These are phyloP conservation scores for Botrytis pseudocinerea DNA, from an alignment of 2,329 filamentous ascomycete species.

Conservation along the genomic window DNA sequence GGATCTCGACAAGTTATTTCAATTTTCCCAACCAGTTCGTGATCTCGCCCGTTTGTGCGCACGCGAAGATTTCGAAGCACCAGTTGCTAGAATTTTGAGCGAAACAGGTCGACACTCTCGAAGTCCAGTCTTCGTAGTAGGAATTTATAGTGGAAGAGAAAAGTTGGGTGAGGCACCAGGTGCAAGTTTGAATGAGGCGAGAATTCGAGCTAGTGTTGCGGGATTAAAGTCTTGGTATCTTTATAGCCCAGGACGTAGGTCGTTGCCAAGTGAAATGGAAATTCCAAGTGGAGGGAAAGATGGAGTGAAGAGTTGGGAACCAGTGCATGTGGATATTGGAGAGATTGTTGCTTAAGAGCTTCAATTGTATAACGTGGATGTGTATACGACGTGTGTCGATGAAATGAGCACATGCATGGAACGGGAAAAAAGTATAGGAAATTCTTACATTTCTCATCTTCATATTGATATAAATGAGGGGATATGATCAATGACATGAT, in stretches of 20 bases:
- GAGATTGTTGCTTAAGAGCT: slow-evolving; percentile 48
- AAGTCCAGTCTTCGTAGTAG: slow-evolving; percentile 89
- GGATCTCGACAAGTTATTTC: slow-evolving; percentile 75
- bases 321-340: slow-evolving; percentile 57
- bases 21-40: slow-evolving; percentile 78
- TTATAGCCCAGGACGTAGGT: slow-evolving; percentile 66
- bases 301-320: slow-evolving; percentile 47
- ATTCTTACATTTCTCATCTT: not conserved
- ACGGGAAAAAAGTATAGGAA: slow-evolving; percentile 22
- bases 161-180: slow-evolving; percentile 91
- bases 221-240: slow-evolving; percentile 94
- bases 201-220: slow-evolving; percentile 76
- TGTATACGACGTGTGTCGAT: not conserved
- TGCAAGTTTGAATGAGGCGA: slow-evolving; percentile 73
- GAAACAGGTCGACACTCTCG: slow-evolving; percentile 86
- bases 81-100: slow-evolving; percentile 81
- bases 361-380: not conserved
- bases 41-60: slow-evolving; percentile 83
- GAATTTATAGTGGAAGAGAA: slow-evolving; percentile 87
- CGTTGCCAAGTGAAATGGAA: slow-evolving; percentile 47
- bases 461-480: not conserved
- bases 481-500: slow-evolving; percentile 20
- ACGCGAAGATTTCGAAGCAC: slow-evolving; percentile 83
- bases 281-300: slow-evolving; percentile 43
- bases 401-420: slow-evolving; percentile 4